These are phyloP conservation scores for Leptosphaerulina australis DNA, from an alignment of 2,329 filamentous ascomycete species.

Conservation along the genomic window DNA sequence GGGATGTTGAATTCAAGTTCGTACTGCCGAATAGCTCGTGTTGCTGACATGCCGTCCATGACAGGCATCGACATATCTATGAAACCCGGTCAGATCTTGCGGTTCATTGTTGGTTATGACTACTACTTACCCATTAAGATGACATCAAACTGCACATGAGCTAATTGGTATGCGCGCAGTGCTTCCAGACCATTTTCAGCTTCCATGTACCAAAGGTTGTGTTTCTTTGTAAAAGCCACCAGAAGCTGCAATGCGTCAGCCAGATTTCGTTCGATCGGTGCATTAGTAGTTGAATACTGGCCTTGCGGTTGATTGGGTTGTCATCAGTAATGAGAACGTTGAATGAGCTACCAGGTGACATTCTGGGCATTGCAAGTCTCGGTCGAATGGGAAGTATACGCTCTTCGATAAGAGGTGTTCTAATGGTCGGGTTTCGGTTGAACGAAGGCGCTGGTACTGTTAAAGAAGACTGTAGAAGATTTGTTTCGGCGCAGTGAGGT, in stretches of 20 bases:
- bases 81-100: not conserved
- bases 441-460: not conserved
- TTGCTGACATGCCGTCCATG: conserved; percentile 47
- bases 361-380: not conserved
- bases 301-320: conserved; percentile 48
- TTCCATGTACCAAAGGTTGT: conserved; percentile 29
- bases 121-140: conserved; percentile 43
- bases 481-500: conserved; percentile 3
- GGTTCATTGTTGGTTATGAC: not conserved
- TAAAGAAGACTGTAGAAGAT: not conserved
- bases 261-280: not conserved
- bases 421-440: not conserved
- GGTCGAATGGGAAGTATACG: not conserved
- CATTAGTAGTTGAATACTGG: conserved; percentile 13
- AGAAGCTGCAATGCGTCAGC: conserved; percentile 35
- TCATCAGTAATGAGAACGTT: conserved; percentile 49
- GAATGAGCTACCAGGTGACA: not conserved
- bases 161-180: conserved; percentile 31
- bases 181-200: conserved; percentile 46
- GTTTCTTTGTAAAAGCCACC: conserved; percentile 40
- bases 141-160: conserved; percentile 23
- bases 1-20: conserved; percentile 28
- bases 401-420: not conserved
- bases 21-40: conserved; percentile 40
- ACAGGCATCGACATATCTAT: conserved; percentile 47